phyloP scores from a whole-genome alignment of 345 rosid species.

The Pelargonium nanum region DNA sequence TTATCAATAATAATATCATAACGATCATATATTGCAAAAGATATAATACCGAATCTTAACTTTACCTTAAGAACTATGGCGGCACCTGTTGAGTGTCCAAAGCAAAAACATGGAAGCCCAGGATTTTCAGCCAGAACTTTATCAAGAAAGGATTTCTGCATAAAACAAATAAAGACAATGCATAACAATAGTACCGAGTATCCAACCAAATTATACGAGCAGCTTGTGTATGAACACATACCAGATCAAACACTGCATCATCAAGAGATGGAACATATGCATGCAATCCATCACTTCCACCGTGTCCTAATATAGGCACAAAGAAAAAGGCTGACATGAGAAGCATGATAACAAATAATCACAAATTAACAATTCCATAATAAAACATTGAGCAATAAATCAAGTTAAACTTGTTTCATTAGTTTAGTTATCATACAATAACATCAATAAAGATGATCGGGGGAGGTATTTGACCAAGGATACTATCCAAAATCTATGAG shows the following conservation, averaged over 20 bases:
- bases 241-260: constrained; percentile 62
- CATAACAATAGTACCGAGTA: not conserved
- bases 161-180: constrained; percentile 3
- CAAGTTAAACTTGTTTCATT: constrained; percentile 16
- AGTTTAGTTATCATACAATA: too few species aligned
- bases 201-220: not conserved
- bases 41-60: not conserved
- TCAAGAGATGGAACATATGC: constrained; percentile 85
- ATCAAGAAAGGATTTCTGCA: constrained; percentile 59
- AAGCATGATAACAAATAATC: not conserved
- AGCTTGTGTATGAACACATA: constrained; percentile 13
- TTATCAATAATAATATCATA: not conserved
- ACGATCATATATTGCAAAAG: not conserved
- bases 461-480: not conserved
- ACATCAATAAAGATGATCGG: not conserved
- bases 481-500: not conserved
- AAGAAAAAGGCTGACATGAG: not conserved
- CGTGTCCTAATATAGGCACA: constrained; percentile 52
- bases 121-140: constrained; percentile 58
- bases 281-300: constrained; percentile 92
- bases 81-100: constrained; percentile 94
- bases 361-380: not conserved
- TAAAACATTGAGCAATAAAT: not conserved
- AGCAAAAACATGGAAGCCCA: constrained; percentile 72
- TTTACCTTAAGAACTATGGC: constrained; percentile 77